A percentile compares a stretch with the other conserved stretches of the same genome.
Conservation (phyloP, 2,329 filamentous ascomycete genomes). For the Penicillium thymicola region DNA sequence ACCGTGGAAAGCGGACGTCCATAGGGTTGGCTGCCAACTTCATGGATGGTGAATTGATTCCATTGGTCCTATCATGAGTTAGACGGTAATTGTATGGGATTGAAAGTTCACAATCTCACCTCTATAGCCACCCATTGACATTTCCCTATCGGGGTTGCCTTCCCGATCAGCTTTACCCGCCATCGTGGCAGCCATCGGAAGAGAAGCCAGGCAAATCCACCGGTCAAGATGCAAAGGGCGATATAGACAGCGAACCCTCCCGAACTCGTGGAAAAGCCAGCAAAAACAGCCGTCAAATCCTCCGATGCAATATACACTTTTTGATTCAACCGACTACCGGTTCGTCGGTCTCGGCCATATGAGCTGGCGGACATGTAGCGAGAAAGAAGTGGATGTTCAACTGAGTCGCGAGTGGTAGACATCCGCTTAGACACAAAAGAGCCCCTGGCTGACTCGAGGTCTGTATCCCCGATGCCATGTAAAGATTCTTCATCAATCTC, state of each 20-base stretch:
- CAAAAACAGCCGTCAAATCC: slow-evolving; percentile 88
- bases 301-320: slow-evolving; percentile 93
- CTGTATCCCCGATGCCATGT: slow-evolving; percentile 38
- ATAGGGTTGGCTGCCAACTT: slow-evolving; percentile 59
- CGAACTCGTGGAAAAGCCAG: slow-evolving; percentile 78
- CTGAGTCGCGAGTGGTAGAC: slow-evolving; percentile 43
- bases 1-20: slow-evolving; percentile 63
- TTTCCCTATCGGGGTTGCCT: slow-evolving; percentile 63
- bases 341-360: slow-evolving; percentile 59
- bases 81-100: slow-evolving; percentile 15
- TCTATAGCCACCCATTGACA: slow-evolving; percentile 93
- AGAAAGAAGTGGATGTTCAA: slow-evolving; percentile 63
- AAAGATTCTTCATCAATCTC: slow-evolving; percentile 45
- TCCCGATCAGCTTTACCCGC: slow-evolving; percentile 74
- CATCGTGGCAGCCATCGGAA: slow-evolving; percentile 87
- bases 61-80: slow-evolving; percentile 71
- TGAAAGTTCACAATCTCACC: slow-evolving; percentile 43
- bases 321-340: slow-evolving; percentile 68
- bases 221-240: slow-evolving; percentile 65
- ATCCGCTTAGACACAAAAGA: slow-evolving; percentile 34
- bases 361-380: slow-evolving; percentile 69
- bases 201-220: slow-evolving; percentile 77
- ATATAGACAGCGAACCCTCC: slow-evolving; percentile 68
- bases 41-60: slow-evolving; percentile 81
- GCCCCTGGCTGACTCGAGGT: slow-evolving; percentile 35